Base-by-base conservation (phyloP, 371 early-diverging fungal genomes). In the Zopfochytrium polystomum region DNA sequence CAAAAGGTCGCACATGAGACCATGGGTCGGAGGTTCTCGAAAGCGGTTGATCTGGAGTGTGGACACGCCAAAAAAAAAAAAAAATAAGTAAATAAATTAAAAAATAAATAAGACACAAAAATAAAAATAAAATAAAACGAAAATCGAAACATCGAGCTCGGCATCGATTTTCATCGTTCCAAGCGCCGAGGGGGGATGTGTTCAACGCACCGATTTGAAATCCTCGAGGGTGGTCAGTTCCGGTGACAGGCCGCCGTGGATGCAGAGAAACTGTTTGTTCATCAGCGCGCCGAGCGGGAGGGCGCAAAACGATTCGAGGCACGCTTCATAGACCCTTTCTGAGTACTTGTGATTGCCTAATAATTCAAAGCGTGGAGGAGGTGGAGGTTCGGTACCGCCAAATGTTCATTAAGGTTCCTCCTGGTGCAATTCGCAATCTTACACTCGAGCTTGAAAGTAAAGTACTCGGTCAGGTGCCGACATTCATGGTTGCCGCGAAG, bases 211-310 rank as follows among this genome's bases (percentile, higher is more conserved):
- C 9, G 70, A 74, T 32, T 86, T 80, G 58, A 96, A 75, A 70
- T 96, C 92, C 64, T 93, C 89, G 45, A 92, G 74, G 55, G 95
- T 87, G 55, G 83, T 81, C 54, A 95, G 68, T 70, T 96, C 90
- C 5, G 99, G 99, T 0, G 96, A 96, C 33, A 99, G 77, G 47
- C 99, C 99, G 50, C 99, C 99, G 71, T 99, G 99, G 73, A 99
- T 90, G 76, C 99, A n/a, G n/a, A n/a, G n/a, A n/a, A n/a, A n/a
- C n/a, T n/a, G n/a, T n/a, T n/a, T n/a, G n/a, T n/a, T n/a, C n/a
- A n/a, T n/a, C n/a, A n/a, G n/a, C n/a, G n/a, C n/a, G n/a, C n/a
- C n/a, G n/a, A n/a, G n/a, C n/a, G n/a, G n/a, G n/a, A n/a, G n/a
- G n/a, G n/a, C n/a, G n/a, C n/a, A n/a, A n/a, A n/a, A n/a, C n/a